Evolutionary conservation across 352 stramenopile species (phyloP), one percentile per base, ranked within the genome.

Genomic region (Pythium coloratum): DNA sequence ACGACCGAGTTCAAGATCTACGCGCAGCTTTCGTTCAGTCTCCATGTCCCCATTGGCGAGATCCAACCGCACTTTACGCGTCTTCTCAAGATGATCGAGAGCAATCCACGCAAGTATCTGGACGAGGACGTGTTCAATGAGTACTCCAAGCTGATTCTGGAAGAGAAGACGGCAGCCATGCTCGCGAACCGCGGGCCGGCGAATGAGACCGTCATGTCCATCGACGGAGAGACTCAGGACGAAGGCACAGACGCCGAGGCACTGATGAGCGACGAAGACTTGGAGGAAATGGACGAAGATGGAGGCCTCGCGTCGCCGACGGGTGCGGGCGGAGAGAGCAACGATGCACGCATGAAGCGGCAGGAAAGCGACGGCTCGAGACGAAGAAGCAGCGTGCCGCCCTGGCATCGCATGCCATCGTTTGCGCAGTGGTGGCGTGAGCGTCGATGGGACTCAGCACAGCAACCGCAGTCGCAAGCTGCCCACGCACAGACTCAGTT

Each of bases 1-100:
- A 91, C 86, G 30, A 82, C 81, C 24, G 91, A 97, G 74, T 97
- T 97, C 67, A 90, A 82, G 7, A 87, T 97, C 20, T 96, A 96
- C 60, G 84, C 92, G 26, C 82, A 97, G 69, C 86, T 97, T 16
- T 91, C 83, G 30, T 97, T 97, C 72, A 82, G 82, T 36, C 74
- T 97, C 14, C 91, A 97, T 68, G 86, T 94, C 13, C 86, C 74
- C 0, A 77, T 96, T 13, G 70, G 59, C 26, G 88, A 96, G 70
- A 72, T 95, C 12, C 87, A 95, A 49, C 85, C 88, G n/a, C 89
- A 96, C 60, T 96, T 96, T 65, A 86, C 86, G 65, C 85, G 89
- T 0, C 58, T 96, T 32, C 73, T 96, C 2, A 95, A 94, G 61
- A 59, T 88, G 20, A 82, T 95, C n/a, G 88, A 96, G 67, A 95